Evolutionary conservation across 2,329 filamentous ascomycete genomes (phyloP).

Genomic region (Monilinia laxa): DNA sequence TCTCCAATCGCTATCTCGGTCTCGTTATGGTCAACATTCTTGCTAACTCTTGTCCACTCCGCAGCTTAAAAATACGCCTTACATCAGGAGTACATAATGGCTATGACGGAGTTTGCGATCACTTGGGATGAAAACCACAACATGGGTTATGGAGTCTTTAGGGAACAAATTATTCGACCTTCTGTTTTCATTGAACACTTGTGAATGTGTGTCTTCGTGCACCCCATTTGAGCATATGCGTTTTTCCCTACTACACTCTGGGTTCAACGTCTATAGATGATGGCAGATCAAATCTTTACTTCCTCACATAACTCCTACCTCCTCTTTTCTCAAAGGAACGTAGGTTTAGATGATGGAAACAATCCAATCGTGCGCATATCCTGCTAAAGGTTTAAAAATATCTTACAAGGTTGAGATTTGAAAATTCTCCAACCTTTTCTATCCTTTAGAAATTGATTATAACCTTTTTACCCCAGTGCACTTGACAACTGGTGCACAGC

Average conservation of each 20-base stretch:
- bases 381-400: neutral
- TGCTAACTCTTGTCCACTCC: conserved; percentile 11
- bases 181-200: neutral
- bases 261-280: conserved; percentile 42
- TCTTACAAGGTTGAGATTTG: neutral
- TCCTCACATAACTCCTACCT: conserved; percentile 34
- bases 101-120: conserved; percentile 1
- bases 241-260: conserved; percentile 37
- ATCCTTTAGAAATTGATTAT: neutral
- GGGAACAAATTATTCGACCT: conserved; percentile 24
- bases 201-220: conserved; percentile 16
- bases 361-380: neutral
- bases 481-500: neutral
- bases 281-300: conserved; percentile 37
- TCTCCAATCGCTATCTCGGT: neutral
- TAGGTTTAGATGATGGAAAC: conserved; percentile 33
- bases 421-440: neutral
- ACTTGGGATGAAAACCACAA: neutral
- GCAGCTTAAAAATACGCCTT: conserved; percentile 1
- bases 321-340: conserved; percentile 30
- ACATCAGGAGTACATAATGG: neutral
- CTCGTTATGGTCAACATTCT: neutral
- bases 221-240: conserved; percentile 43
- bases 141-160: conserved; percentile 4
- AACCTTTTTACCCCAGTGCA: neutral